phyloP scores from a whole-genome alignment of 306 rosid genomes.

The Neltuma alba region DNA sequence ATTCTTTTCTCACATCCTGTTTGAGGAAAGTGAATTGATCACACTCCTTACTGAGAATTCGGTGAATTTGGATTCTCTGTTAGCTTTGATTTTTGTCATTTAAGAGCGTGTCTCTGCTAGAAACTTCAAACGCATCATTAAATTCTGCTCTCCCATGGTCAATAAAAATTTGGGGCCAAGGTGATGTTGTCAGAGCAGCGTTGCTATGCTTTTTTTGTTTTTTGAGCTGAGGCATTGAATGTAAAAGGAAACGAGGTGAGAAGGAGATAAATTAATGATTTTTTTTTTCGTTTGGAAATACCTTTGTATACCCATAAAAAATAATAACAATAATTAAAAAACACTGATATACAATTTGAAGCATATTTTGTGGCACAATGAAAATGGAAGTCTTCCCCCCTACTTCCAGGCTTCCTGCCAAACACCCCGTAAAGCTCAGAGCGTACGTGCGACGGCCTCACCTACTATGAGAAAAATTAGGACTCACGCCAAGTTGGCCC shows the following conservation, averaged over 20 bases:
- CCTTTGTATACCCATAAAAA: too few species aligned
- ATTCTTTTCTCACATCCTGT: not conserved
- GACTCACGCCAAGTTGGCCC: not conserved
- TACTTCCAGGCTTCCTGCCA: not conserved
- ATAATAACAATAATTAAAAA: too few species aligned
- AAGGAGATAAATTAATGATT: not conserved
- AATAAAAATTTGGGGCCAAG: not conserved
- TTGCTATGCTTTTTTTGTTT: too few species aligned
- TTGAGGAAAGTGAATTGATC: not conserved
- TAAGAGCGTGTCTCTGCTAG: too few species aligned
- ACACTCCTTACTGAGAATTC: not conserved
- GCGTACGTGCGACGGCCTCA: not conserved
- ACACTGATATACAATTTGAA: too few species aligned
- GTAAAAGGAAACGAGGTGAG: not conserved
- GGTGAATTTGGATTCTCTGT: not conserved
- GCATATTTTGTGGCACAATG: not conserved
- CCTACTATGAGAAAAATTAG: not conserved
- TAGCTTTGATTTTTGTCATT: too few species aligned
- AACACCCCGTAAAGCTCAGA: not conserved
- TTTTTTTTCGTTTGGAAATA: not conserved
- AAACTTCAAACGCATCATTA: too few species aligned
- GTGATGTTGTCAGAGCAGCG: too few species aligned
- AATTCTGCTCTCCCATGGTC: too few species aligned
- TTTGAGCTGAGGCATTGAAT: not conserved
- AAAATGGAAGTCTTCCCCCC: not conserved